Base-by-base conservation (phyloP, 495 filamentous ascomycete species). In the Clavariopsis aquatica region DNA sequence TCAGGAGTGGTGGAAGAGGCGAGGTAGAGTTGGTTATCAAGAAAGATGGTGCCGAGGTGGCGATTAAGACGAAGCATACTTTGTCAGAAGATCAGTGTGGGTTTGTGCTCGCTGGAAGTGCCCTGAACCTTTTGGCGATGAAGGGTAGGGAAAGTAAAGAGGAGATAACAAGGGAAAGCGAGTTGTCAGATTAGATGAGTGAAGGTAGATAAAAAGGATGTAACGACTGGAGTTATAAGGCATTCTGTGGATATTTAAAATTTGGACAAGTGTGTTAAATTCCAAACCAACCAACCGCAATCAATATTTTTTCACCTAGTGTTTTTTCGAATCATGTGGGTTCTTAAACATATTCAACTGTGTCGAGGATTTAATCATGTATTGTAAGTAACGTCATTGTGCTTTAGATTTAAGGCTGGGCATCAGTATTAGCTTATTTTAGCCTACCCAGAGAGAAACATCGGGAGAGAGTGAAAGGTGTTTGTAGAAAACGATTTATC, bases 41-140 rank as follows among this genome's bases (percentile, higher is more conserved):
- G 68, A 78, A 76, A 65, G 82, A 77, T 23, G 89, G 89, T 2
- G 83, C 85, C 75, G 81, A 81, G 72, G 61, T 87, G 10, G 71
- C 78, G 29, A 81, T 92, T 45, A 78, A 78, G 61, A 85, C 86
- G 5, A 87, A 85, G 76, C 93, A 95, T 76, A 89, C 89, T 7
- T 81, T 98, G 34, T 92, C 86, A 71, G 81, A 83, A 74, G 94
- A 96, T 73, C 94, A 98, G 80, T 88, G 88, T 66, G 85, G 80
- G 0, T 98, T 97, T 74, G 89, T 98, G 46, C 78, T 98, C 10
- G 94, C 94, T 1, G 94, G 94, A 8, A 96, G 92, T 77, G 94
- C 94, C 52, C 76, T 98, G 79, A 98, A 98, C 80, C 65, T 95
- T 72, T 76, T 97, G 70, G 84, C 89, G 17, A 84, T 85, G 81